Percentiles rank a stretch among this genome's conserved stretches.
These are phyloP conservation scores for Baorangia bicolor DNA, from an alignment of 768 basidiomycete species.

Conservation along the genomic window DNA sequence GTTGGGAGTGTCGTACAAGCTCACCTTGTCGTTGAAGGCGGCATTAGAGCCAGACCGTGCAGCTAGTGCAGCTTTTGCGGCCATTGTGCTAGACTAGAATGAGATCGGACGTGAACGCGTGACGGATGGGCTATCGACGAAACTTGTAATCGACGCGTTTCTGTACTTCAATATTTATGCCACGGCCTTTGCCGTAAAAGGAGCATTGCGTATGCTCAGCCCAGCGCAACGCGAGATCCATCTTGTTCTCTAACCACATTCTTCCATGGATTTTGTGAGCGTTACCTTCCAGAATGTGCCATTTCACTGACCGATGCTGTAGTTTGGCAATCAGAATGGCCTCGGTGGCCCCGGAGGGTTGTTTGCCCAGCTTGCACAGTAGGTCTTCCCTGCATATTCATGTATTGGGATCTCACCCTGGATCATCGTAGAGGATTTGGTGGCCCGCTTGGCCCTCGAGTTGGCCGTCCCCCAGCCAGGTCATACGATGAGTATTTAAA, in stretches of 20 bases:
- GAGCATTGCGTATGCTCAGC: conserved; percentile 28
- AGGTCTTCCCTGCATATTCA: conserved; percentile 15
- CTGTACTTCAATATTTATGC: conserved; percentile 21
- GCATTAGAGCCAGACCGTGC: conserved; percentile 58
- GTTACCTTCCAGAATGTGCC: background rate
- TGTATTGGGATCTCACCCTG: conserved; percentile 16
- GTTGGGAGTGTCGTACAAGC: background rate
- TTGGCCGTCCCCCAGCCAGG: conserved; percentile 56
- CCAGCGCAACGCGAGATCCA: background rate
- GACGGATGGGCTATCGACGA: conserved; percentile 11
- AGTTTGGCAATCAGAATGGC: conserved; percentile 37
- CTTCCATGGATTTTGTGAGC: conserved; percentile 42
- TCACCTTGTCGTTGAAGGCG: conserved; percentile 85
- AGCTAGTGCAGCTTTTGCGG: conserved; percentile 23
- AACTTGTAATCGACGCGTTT: conserved; percentile 22
- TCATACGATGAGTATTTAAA: conserved; percentile 91
- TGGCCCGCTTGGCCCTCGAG: conserved; percentile 45
- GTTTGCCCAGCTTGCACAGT: conserved; percentile 68
- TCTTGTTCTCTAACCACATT: conserved; percentile 25
- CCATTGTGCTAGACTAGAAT: conserved; percentile 23
- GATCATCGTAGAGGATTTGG: conserved; percentile 49
- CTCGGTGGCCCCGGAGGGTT: conserved; percentile 54
- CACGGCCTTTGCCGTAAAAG: conserved; percentile 31
- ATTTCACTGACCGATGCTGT: conserved; percentile 19
- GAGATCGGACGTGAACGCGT: conserved; percentile 13